Base-by-base conservation (phyloP, 768 basidiomycete species). In the Agaricus subrufescens region DNA sequence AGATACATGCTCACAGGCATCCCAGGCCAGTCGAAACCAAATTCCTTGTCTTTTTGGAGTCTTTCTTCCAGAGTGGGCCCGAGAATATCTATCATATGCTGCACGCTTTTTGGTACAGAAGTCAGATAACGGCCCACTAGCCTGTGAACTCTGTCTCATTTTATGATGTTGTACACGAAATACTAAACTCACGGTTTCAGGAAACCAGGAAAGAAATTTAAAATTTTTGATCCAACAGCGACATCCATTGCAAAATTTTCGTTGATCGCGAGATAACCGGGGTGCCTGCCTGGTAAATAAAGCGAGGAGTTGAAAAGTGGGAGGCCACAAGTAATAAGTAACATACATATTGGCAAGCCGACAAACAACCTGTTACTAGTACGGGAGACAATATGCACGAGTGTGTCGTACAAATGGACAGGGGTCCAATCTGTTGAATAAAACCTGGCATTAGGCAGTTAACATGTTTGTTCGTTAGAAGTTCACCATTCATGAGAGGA, bases 141-240 rank as follows among this genome's bases (percentile, higher is more conserved):
- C 3, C 52, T 61, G 19, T 19, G 19, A 19, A 19, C 19, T 19
- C 19, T 19, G 19, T 19, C 1, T 19, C 19, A 19, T 19, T 19
- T 19, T 19, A 19, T 19, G 19, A 19, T 19, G 19, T 19, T 19
- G 19, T 4, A 34, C 11, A 3, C 11, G 34, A 8, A 40, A 31
- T 3, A 14, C 7, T 26, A 29, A 19, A 48, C 75, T 44, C 54
- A 79, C 78, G 76, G 73, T 57, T 71, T 73, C 6, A 79, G 54
- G 47, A 72, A 63, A n/a, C 62, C 56, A 0, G 75, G 77, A 57
- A 72, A 72, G 4, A 71, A 19, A 15, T 61, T 66, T 46, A 79
- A 63, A 8, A 68, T 64, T 2, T 45, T 15, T 0, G 65, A 68
- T 3, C 59, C 61, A 12, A 62, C 64, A 0, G 70, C 56, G 9